Percentiles rank a stretch among this genome's conserved stretches.
Evolutionary conservation across 139 green algal genomes (phyloP).

Genomic region (Penium margaritaceum): DNA sequence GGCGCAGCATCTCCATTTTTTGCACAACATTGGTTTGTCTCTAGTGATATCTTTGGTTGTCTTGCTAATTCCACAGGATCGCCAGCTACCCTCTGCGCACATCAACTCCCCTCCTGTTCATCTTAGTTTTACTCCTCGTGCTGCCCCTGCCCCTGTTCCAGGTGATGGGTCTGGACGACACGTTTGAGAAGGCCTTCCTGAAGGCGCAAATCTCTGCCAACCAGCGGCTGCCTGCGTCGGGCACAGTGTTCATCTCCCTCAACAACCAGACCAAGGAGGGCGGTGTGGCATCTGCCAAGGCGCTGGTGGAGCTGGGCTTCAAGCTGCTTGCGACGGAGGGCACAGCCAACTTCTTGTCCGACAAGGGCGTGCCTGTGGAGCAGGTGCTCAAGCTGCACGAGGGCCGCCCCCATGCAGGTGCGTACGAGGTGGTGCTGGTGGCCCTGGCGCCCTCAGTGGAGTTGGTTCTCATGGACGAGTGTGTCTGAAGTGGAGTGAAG

Average conservation of each 20-base stretch:
- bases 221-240: conserved; percentile 67
- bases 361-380: conserved; percentile 49
- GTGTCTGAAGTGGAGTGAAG: background rate
- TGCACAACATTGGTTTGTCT: too few species aligned
- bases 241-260: conserved; percentile 89
- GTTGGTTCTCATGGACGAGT: background rate
- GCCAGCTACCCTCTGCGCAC: too few species aligned
- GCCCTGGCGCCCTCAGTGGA: too few species aligned
- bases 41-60: too few species aligned
- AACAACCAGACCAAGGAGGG: conserved; percentile 79
- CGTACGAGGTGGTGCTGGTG: too few species aligned
- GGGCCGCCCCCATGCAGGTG: conserved; percentile 72
- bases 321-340: conserved; percentile 76
- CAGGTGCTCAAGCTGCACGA: conserved; percentile 95
- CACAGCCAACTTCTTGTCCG: conserved; percentile 60
- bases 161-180: conserved; percentile 49
- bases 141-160: too few species aligned
- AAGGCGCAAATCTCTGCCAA: conserved; percentile 92
- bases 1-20: too few species aligned
- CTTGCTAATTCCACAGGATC: too few species aligned
- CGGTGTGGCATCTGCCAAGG: conserved; percentile 69
- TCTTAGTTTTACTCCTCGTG: too few species aligned
- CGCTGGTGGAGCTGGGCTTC: conserved; percentile 79
- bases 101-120: too few species aligned
- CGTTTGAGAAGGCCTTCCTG: conserved; percentile 81